A percentile compares a stretch with the other conserved stretches of the same genome.
These are phyloP conservation scores for Umbelopsis sp. DNA, from an alignment of 192 early-diverging fungal species.

Conservation along the genomic window DNA sequence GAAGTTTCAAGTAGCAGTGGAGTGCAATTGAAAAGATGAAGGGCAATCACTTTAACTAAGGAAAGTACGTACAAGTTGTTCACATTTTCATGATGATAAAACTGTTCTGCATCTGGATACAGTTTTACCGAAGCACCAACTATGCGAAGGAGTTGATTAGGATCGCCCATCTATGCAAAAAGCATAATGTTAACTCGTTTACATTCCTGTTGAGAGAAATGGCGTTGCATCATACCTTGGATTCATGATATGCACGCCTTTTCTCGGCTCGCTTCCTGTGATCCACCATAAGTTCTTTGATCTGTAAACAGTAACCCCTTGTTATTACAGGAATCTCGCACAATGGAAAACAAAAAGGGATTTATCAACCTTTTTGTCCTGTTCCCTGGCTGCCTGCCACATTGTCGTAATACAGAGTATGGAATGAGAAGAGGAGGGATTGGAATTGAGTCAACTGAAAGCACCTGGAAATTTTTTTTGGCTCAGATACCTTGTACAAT, in stretches of 20 bases:
- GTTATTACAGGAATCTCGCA: background rate
- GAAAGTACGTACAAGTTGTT: constrained; percentile 43
- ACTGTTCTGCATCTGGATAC: constrained; percentile 54
- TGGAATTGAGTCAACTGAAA: too few species aligned
- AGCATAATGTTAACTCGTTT: background rate
- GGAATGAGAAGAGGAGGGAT: too few species aligned
- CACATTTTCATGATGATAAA: constrained; percentile 54
- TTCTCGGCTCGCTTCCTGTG: constrained; percentile 53
- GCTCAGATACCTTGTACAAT: too few species aligned
- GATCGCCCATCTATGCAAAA: constrained; percentile 44
- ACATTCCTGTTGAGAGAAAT: background rate
- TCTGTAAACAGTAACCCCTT: constrained; percentile 14
- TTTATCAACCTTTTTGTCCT: constrained; percentile 31
- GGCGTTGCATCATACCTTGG: constrained; percentile 23
- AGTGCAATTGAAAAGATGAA: too few species aligned
- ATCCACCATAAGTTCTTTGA: constrained; percentile 52
- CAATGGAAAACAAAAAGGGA: background rate
- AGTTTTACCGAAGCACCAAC: constrained; percentile 41
- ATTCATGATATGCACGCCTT: constrained; percentile 49
- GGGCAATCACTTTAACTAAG: background rate
- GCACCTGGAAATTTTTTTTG: too few species aligned
- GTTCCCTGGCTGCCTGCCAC: constrained; percentile 39
- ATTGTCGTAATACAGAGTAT: constrained; percentile 1
- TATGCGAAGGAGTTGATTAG: constrained; percentile 38
- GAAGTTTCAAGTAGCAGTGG: too few species aligned